Percentiles rank a stretch among this genome's conserved stretches.
These are phyloP conservation scores for Psidium guajava DNA, from an alignment of 345 rosid genomes.

Conservation along the genomic window DNA sequence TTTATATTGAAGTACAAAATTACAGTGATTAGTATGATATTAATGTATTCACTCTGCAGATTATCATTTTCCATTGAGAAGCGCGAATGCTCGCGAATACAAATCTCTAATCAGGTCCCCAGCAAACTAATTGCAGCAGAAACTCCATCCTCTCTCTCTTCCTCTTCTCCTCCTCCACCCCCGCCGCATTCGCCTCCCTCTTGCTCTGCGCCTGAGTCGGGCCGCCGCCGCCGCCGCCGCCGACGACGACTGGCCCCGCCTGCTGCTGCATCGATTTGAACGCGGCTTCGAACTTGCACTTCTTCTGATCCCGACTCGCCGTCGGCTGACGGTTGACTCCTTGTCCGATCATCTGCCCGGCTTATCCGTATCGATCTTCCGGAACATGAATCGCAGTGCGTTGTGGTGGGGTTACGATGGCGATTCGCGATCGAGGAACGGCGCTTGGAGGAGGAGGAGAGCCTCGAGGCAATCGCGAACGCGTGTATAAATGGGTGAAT, in stretches of 20 bases:
- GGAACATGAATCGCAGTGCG: background rate
- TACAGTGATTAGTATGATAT: background rate
- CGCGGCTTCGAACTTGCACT: constrained; percentile 4
- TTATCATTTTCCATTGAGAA: background rate
- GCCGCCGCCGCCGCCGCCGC: background rate
- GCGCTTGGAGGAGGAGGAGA: background rate
- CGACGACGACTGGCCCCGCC: background rate
- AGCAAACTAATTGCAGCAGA: constrained; percentile 17
- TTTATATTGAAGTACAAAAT: background rate
- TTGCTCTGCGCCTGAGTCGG: background rate
- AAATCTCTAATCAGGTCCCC: constrained; percentile 17
- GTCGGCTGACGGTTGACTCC: background rate
- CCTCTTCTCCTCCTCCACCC: background rate
- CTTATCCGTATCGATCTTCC: background rate
- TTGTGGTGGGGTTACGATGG: background rate
- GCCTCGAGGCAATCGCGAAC: background rate
- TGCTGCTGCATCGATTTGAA: constrained; percentile 5
- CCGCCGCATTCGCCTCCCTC: background rate
- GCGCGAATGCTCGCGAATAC: background rate
- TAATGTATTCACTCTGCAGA: background rate
- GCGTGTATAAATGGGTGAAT: background rate
- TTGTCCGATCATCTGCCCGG: background rate
- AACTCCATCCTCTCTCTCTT: constrained; percentile 9
- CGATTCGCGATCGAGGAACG: background rate
- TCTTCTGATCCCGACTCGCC: background rate